phyloP scores from a whole-genome alignment of 2,329 filamentous ascomycete species.

The Arthrobotrys iridis region DNA sequence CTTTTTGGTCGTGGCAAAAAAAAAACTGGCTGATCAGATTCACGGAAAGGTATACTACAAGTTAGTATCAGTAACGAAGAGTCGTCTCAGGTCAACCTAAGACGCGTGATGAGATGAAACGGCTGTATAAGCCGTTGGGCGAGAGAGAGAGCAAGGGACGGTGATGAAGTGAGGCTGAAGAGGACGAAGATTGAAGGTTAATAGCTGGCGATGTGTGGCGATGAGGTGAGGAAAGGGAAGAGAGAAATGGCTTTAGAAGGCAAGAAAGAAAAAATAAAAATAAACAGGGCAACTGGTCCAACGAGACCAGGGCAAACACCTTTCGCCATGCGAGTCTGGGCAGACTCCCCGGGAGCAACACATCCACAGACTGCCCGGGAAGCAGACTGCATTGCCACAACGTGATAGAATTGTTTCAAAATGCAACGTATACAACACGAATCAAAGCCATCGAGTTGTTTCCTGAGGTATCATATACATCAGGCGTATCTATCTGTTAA shows the following conservation, averaged over 20 bases:
- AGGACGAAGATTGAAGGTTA: background rate
- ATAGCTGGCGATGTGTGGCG: conserved; percentile 44
- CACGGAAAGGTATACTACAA: conserved; percentile 28
- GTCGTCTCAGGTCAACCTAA: conserved; percentile 22
- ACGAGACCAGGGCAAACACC: conserved; percentile 2
- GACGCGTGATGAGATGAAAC: conserved; percentile 39
- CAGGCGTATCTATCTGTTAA: no score
- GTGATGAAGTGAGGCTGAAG: conserved; percentile 23
- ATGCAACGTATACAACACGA: no score
- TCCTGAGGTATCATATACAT: no score
- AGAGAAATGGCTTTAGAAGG: background rate
- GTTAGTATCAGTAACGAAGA: conserved; percentile 39
- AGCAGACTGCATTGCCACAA: background rate
- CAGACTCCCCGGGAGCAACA: background rate
- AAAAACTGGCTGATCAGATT: conserved; percentile 14
- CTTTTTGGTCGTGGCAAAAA: conserved; percentile 10
- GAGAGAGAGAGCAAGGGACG: conserved; percentile 3
- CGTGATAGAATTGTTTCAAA: no score
- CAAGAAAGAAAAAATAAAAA: conserved; percentile 34
- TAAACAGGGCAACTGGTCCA: no score
- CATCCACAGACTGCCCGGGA: no score
- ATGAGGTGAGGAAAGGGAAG: conserved; percentile 31
- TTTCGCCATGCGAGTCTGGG: background rate
- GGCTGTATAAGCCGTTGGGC: background rate
- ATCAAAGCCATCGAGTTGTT: no score